Base-by-base conservation (phyloP, 2,329 filamentous ascomycete genomes). In the Remersonia thermophila region DNA sequence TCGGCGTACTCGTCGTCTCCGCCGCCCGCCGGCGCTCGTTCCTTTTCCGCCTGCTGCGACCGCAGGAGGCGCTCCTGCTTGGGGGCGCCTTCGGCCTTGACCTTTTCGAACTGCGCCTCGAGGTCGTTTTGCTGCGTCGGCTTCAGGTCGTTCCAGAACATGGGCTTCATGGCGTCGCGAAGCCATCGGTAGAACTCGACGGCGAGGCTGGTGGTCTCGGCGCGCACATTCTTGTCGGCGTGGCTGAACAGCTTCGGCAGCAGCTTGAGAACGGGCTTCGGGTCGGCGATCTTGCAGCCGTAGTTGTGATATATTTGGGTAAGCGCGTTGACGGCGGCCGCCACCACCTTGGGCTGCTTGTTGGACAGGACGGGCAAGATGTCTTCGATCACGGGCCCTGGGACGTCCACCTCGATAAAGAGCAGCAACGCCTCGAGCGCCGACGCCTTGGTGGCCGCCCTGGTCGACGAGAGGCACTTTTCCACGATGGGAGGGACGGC, bases 101-200 rank as follows among this genome's bases (percentile, higher is more conserved):
- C 73, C 50, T 84, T 86, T 51, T 96, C 91, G 45, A 98, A 98
- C 33, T 93, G 73, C 27, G 87, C 83, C 53, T 98, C 93, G 38
- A 98, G 64, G 53, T 98, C 93, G 43, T 80, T 77, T 57, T 98
- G 91, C 55, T 98, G 91, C 0, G 93, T 89, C 1, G 89, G 82
- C 57, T 98, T 98, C 42, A 98, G 61, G 40, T 98, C 91, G 30
- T 73, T 77, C 87, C 91, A 98, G 57, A 98, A 96, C 60, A 96
- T 80, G 27, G 89, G 85, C 57, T 98, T 98, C 78, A 98, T 95
- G 9, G 89, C 89, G 46, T 98, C 91, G 47, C 89, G 82, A 25
- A 98, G 68, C 91, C 93, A 98, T 59, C 91, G 71, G 60, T 98
- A 98, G 39, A 98, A 74, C 55, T 98, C 93, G 32, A 95, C 84